A percentile compares a stretch with the other conserved stretches of the same genome.
Evolutionary conservation across 108 stramenopile genomes (phyloP).

Genomic region (Discostella stelligeroides): DNA sequence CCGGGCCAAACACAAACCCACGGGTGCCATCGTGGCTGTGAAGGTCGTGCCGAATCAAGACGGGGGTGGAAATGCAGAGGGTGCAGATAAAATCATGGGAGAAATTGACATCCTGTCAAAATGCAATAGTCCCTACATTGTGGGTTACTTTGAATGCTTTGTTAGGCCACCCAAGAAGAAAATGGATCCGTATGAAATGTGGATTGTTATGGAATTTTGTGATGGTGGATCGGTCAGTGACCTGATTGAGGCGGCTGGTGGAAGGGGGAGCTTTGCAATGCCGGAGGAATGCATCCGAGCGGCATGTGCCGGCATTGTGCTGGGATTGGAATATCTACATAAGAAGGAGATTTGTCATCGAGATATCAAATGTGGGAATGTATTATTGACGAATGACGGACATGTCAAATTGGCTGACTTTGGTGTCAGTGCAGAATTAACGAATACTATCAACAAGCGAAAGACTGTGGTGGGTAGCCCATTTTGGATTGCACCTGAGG

Average conservation of each 20-base stretch:
- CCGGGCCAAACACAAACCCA: slow-evolving; percentile 75
- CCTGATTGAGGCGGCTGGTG: slow-evolving; percentile 76
- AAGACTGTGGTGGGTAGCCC: slow-evolving; percentile 98
- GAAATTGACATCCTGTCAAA: slow-evolving; percentile 90
- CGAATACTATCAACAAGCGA: slow-evolving; percentile 93
- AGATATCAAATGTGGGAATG: slow-evolving; percentile 96
- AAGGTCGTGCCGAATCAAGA: slow-evolving; percentile 90
- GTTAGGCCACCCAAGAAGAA: slow-evolving; percentile 47
- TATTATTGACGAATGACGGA: slow-evolving; percentile 86
- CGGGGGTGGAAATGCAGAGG: too few relatives aligned
- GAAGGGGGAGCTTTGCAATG: slow-evolving; percentile 56
- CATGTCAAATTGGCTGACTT: slow-evolving; percentile 94
- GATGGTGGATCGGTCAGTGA: slow-evolving; percentile 88
- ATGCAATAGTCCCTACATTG: slow-evolving; percentile 87
- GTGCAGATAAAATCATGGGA: slow-evolving; percentile 85
- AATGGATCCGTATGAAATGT: slow-evolving; percentile 66
- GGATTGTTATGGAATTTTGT: slow-evolving; percentile 96
- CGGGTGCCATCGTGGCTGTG: slow-evolving; percentile 85
- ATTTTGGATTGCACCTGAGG: slow-evolving; percentile 99
- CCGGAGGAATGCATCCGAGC: slow-evolving; percentile 83
- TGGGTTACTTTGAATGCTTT: slow-evolving; percentile 90
- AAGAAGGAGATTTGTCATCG: slow-evolving; percentile 90
- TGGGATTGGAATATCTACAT: slow-evolving; percentile 93
- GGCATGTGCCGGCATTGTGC: slow-evolving; percentile 82
- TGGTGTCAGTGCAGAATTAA: slow-evolving; percentile 92